These are phyloP conservation scores for Kurtzmaniella quercitrusa DNA, from an alignment of 1,139 yeast genomes.

Conservation along the genomic window DNA sequence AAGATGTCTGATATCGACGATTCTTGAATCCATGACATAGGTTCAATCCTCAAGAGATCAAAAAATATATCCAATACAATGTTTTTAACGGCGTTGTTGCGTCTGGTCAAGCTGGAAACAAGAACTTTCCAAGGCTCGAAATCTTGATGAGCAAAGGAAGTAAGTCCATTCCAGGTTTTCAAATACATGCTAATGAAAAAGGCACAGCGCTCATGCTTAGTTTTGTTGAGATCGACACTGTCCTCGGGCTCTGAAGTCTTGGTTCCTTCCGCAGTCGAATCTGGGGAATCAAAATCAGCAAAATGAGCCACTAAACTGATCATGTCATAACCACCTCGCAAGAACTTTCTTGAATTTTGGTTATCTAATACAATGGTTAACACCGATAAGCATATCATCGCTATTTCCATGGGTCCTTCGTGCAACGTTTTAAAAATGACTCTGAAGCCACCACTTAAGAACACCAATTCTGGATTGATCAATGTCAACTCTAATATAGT, in stretches of 20 bases:
- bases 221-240: constrained; percentile 2
- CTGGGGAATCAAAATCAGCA: constrained; percentile 14
- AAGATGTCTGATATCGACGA: constrained; percentile 32
- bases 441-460: constrained; percentile 62
- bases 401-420: constrained; percentile 60
- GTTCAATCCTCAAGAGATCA: constrained; percentile 59
- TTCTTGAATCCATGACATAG: constrained; percentile 54
- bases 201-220: constrained; percentile 57
- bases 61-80: constrained; percentile 67
- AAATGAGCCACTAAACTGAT: constrained; percentile 63
- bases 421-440: constrained; percentile 53
- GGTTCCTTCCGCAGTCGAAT: neutral
- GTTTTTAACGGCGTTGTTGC: constrained; percentile 53
- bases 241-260: constrained; percentile 5
- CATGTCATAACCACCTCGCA: constrained; percentile 63
- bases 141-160: constrained; percentile 57
- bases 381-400: constrained; percentile 52
- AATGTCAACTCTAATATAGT: constrained; percentile 70
- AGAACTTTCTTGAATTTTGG: constrained; percentile 51
- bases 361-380: constrained; percentile 57
- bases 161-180: constrained; percentile 74
- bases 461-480: constrained; percentile 55
- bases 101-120: constrained; percentile 58
- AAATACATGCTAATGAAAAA: constrained; percentile 57
- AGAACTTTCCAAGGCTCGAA: constrained; percentile 57